These are phyloP conservation scores for Chalaropsis ovoidea DNA, from an alignment of 2,329 filamentous ascomycete genomes.

Conservation along the genomic window DNA sequence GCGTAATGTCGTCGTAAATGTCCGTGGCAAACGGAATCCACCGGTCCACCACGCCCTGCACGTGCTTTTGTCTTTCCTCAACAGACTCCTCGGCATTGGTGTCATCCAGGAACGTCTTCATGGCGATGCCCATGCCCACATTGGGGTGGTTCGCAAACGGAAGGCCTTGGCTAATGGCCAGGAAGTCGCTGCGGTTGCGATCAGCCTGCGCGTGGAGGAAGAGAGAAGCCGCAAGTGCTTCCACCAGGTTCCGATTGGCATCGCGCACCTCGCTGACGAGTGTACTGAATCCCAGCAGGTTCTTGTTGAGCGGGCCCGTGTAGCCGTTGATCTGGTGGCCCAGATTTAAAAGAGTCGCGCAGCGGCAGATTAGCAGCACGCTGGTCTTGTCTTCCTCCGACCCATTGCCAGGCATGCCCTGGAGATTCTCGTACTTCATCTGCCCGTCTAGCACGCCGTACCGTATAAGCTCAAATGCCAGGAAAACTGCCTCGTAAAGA, in stretches of 20 bases:
- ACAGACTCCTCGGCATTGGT: conserved; percentile 44
- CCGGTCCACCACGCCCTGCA: conserved; percentile 41
- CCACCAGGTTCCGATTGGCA: conserved; percentile 69
- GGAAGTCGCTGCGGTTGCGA: conserved; percentile 55
- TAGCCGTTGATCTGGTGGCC: conserved; percentile 80
- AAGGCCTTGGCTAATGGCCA: conserved; percentile 62
- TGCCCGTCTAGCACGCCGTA: conserved; percentile 67
- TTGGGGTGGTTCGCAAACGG: conserved; percentile 62
- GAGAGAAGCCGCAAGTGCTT: conserved; percentile 70
- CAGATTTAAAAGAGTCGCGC: conserved; percentile 72
- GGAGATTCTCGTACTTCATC: conserved; percentile 45
- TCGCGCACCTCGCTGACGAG: conserved; percentile 70
- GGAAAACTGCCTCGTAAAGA: conserved; percentile 66
- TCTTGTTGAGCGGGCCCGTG: conserved; percentile 85
- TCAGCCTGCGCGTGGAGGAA: conserved; percentile 71
- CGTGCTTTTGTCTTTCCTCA: conserved; percentile 38
- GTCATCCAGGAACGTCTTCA: conserved; percentile 70
- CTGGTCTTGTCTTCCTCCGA: conserved; percentile 64
- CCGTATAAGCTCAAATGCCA: conserved; percentile 76
- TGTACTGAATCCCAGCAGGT: conserved; percentile 76
- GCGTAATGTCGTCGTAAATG: conserved; percentile 50
- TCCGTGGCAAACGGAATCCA: conserved; percentile 51
- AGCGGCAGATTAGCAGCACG: conserved; percentile 73
- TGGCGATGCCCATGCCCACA: conserved; percentile 65
- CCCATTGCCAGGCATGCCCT: conserved; percentile 47